These are phyloP conservation scores for Talaromyces sp. DNA, from an alignment of 2,329 filamentous ascomycete species.

Conservation along the genomic window DNA sequence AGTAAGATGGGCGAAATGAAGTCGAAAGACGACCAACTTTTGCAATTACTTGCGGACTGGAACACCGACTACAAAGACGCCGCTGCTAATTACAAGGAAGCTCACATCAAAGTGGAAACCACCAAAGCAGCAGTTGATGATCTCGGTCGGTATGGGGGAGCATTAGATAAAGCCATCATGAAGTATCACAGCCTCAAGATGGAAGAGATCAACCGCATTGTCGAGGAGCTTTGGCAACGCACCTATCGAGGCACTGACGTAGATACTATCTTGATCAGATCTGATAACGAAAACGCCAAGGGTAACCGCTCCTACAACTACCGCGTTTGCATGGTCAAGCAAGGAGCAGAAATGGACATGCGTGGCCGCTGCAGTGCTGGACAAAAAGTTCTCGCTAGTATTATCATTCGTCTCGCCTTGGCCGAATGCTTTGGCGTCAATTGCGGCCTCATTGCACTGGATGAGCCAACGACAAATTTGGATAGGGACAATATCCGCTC, in stretches of 20 bases:
- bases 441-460: slow-evolving; percentile 91
- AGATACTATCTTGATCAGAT: slow-evolving; percentile 91
- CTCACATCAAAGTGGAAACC: slow-evolving; percentile 83
- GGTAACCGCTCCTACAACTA: slow-evolving; percentile 91
- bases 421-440: slow-evolving; percentile 96
- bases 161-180: slow-evolving; percentile 95
- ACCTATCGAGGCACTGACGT: slow-evolving; percentile 98
- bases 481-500: slow-evolving; percentile 92
- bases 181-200: slow-evolving; percentile 94
- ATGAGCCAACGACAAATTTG: slow-evolving; percentile 96
- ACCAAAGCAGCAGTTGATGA: slow-evolving; percentile 93
- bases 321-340: slow-evolving; percentile 95
- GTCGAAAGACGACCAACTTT: slow-evolving; percentile 77
- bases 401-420: slow-evolving; percentile 93
- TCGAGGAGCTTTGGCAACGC: slow-evolving; percentile 92
- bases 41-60: slow-evolving; percentile 71
- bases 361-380: slow-evolving; percentile 93
- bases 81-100: slow-evolving; percentile 73
- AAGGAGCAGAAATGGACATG: slow-evolving; percentile 99
- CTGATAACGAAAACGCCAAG: slow-evolving; percentile 73
- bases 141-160: slow-evolving; percentile 72
- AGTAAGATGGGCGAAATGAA: slow-evolving; percentile 74
- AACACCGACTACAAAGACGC: slow-evolving; percentile 83
- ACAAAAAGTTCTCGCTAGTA: slow-evolving; percentile 92
- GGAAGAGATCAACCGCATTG: slow-evolving; percentile 94